A percentile compares a stretch with the other conserved stretches of the same genome.
Evolutionary conservation across 2,329 filamentous ascomycete species (phyloP).

Genomic region (Epichloe festucae): DNA sequence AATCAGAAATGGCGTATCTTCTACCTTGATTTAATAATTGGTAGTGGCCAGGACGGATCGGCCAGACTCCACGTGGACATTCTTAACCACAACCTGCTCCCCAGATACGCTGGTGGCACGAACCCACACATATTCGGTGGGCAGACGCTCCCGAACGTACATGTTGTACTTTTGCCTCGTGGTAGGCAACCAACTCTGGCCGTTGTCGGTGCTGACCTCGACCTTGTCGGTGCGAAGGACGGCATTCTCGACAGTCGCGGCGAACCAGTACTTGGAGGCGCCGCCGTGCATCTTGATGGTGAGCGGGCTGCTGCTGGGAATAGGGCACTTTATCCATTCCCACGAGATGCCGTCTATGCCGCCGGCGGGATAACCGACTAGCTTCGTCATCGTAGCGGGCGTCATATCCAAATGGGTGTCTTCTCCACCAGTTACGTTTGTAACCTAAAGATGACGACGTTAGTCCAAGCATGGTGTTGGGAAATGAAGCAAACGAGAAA

Average conservation of each 20-base stretch:
- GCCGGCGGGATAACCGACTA: neutral
- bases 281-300: neutral
- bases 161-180: neutral
- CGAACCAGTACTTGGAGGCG: neutral
- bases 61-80: neutral
- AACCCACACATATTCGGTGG: neutral
- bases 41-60: accelerated
- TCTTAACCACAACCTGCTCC: neutral
- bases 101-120: neutral
- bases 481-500: no score
- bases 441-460: neutral
- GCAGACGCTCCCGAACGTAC: neutral
- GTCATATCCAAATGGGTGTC: neutral
- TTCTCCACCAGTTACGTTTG: neutral
- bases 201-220: neutral
- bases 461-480: neutral
- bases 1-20: no score
- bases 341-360: neutral
- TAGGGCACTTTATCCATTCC: neutral
- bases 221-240: neutral
- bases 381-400: neutral
- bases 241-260: neutral
- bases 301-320: neutral
- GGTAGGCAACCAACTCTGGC: neutral
- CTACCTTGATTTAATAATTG: neutral